Base-by-base conservation (phyloP, 2,329 filamentous ascomycete genomes). In the Epichloe glyceriae region DNA sequence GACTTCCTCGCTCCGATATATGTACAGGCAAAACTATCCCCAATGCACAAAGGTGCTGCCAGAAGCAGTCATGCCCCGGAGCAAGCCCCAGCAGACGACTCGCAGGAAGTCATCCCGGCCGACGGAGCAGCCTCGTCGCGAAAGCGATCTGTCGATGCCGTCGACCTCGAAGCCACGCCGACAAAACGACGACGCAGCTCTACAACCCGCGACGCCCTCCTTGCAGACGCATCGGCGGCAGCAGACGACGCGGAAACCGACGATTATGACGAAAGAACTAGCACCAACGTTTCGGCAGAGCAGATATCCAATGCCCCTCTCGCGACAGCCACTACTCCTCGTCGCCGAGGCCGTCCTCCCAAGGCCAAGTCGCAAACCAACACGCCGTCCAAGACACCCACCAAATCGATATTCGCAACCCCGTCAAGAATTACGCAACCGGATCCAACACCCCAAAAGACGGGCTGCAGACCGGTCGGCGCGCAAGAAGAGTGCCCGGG, bases 401-500 rank as follows among this genome's bases (percentile, higher is more conserved):
- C 58, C 33, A 52, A 35, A 3, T 46, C 52, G 5, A 50, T 51
- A 12, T 61, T 67, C 6, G 59, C 63, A 46, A 75, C 73, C 72
- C 73, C 0, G 59, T 65, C 12, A 73, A 64, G 50, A 53, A 58
- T 4, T 59, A 55, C 20, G 60, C 61, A 11, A 48, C 60, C 20
- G 69, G 61, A 37, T 68, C 65, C 6, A 61, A 70, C 35, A 88
- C 84, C 1, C 86, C 0, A 78, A 79, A 38, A 76, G 81, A 57
- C 73, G 77, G 41, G 85, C 87, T 56, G 85, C 85, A 19, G 88
- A 96, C 67, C 82, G 86, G 46, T 96, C 90, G 5, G 91, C 90
- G 2, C 81, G 86, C 60, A 83, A 83, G 61, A 96, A 95, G 73
- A 95, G 87, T 64, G 86, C 85, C 20, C 76, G 82, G 48, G 79